phyloP scores from a whole-genome alignment of 2,329 filamentous ascomycete genomes.

The Metarhizium sp. region DNA sequence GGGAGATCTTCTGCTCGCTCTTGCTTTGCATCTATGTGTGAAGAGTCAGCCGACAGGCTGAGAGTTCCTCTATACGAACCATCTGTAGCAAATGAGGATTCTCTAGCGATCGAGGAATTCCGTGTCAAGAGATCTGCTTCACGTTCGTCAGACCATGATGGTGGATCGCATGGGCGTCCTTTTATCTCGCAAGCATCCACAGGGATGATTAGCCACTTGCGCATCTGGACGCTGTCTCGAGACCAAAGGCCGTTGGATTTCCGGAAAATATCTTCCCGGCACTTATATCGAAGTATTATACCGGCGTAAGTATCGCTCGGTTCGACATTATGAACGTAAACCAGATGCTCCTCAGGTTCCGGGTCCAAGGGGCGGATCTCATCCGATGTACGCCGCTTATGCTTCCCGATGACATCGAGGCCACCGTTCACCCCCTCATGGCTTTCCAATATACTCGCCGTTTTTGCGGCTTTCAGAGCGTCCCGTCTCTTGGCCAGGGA shows the following conservation, averaged over 20 bases:
- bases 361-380: slow-evolving; percentile 43
- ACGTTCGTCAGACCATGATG: slow-evolving; percentile 28
- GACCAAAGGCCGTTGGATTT: slow-evolving; percentile 93
- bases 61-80: slow-evolving; percentile 32
- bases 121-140: slow-evolving; percentile 42
- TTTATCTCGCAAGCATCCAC: slow-evolving; percentile 84
- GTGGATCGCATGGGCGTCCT: slow-evolving; percentile 56
- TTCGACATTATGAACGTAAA: slow-evolving; percentile 82
- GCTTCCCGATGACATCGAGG: slow-evolving; percentile 43
- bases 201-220: slow-evolving; percentile 72
- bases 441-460: slow-evolving; percentile 50
- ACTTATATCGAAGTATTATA: slow-evolving; percentile 83
- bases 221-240: slow-evolving; percentile 78
- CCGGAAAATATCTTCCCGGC: slow-evolving; percentile 70
- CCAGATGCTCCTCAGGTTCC: slow-evolving; percentile 65
- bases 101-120: slow-evolving; percentile 29
- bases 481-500: slow-evolving; percentile 44
- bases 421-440: slow-evolving; percentile 51
- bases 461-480: slow-evolving; percentile 45
- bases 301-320: slow-evolving; percentile 82
- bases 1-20: slow-evolving; percentile 47
- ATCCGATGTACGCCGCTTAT: slow-evolving; percentile 61
- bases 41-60: slow-evolving; percentile 20
- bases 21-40: slow-evolving; percentile 16
- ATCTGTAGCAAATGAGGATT: slow-evolving; percentile 12